Base-by-base conservation (phyloP, 2,329 filamentous ascomycete genomes). In the Blastomyces emzantsi region DNA sequence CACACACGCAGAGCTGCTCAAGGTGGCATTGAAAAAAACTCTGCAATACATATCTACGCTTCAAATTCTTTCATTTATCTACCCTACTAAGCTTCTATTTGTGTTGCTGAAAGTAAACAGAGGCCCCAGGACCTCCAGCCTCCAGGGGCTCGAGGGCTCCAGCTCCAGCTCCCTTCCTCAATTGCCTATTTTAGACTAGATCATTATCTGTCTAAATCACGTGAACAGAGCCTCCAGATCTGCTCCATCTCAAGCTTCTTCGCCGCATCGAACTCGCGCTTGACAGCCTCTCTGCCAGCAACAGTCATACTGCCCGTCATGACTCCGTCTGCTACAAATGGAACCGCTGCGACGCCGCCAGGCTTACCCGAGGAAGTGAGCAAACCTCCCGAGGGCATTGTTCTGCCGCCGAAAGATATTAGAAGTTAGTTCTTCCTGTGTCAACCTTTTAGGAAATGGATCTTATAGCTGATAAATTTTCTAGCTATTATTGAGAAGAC, bases 321-420 rank as follows among this genome's bases (percentile, higher is more conserved):
- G 77, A 73, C 78, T 63, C 70, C 70, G 47, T 74, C 77, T 65
- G 72, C 71, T 51, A 72, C 72, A 61, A 78, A 78, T 69, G 76
- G 75, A 43, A 72, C 72, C 63, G 66, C 64, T 57, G 62, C 69
- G 13, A 68, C 67, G n/a, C 74, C 75, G 25, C 72, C 75, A 52
- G 72, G 70, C 15, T 68, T 77, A 13, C 73, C 76, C 28, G 81
- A 85, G 63, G 77, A 92, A 67, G 84, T 87, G 66, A 84, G 87
- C 74, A 93, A 92, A 75, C 87, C 90, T 43, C 93, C 93, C 3
- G 79, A 87, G 64, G 91, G 92, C 66, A 83, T 96, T 67, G 90
- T 97, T 63, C 83, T 97, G 62, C 94, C 94, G 28, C 94, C 86
- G 0, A 85, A 87, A 73, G 90, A 92, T 73, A 92, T 97, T 72